phyloP scores from a whole-genome alignment of 169 alveolate species.

The Plasmodium knowlesi region DNA sequence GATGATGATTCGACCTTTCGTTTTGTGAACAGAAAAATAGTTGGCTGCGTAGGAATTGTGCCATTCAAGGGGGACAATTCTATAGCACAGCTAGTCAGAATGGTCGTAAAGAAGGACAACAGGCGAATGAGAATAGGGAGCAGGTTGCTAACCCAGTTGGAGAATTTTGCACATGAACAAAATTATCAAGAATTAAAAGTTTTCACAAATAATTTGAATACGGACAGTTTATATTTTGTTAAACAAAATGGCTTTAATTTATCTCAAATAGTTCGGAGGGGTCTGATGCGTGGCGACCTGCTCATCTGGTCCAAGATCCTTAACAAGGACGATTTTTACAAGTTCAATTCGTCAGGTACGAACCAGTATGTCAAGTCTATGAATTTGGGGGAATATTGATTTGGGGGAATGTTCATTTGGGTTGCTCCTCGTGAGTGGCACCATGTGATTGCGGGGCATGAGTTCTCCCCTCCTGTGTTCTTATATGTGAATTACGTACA shows the following conservation, averaged over 20 bases:
- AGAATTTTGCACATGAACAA: constrained; percentile 86
- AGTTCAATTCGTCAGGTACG: constrained; percentile 72
- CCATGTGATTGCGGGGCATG: no score
- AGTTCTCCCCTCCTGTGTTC: no score
- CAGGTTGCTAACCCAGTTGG: constrained; percentile 88
- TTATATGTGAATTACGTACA: not conserved
- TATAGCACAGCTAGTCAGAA: constrained; percentile 89
- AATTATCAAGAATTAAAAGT: constrained; percentile 90
- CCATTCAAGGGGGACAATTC: constrained; percentile 86
- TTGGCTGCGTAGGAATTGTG: constrained; percentile 90
- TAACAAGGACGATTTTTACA: constrained; percentile 78
- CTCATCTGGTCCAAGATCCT: constrained; percentile 88
- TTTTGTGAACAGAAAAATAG: constrained; percentile 75
- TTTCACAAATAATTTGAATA: constrained; percentile 89
- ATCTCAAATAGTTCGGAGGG: constrained; percentile 89
- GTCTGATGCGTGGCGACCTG: constrained; percentile 91
- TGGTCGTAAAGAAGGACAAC: constrained; percentile 88
- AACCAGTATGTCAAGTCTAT: constrained; percentile 10
- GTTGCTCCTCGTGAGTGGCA: not conserved
- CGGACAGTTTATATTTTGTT: constrained; percentile 88
- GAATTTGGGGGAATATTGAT: constrained; percentile 52
- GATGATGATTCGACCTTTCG: constrained; percentile 48
- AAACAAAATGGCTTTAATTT: constrained; percentile 89
- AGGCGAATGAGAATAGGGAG: constrained; percentile 91
- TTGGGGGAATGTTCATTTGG: not conserved